Conservation (phyloP, 345 rosid species). For the Acer campestre region DNA sequence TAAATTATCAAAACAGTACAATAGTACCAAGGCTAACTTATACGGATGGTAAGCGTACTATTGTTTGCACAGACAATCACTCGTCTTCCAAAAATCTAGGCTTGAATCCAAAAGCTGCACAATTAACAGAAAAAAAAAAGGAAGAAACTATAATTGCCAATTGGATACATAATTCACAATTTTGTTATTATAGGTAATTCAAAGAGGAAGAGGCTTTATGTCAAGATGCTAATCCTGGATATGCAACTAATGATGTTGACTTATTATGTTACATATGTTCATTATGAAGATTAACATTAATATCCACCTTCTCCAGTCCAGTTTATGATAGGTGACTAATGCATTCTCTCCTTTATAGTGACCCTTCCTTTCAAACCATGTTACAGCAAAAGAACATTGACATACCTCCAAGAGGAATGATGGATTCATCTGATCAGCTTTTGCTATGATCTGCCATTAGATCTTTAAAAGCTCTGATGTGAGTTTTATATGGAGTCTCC, state of each 20-base stretch:
- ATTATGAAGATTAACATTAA: no score
- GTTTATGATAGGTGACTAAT: no score
- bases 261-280: no score
- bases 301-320: no score
- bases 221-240: neutral
- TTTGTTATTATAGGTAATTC: neutral
- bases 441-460: conserved; percentile 1
- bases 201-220: neutral
- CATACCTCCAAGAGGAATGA: no score
- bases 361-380: no score
- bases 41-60: neutral
- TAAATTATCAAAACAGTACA: neutral
- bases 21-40: neutral
- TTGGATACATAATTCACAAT: neutral
- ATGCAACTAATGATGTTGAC: no score
- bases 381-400: no score
- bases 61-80: neutral
- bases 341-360: no score
- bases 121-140: neutral
- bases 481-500: conserved; percentile 20
- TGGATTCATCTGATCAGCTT: neutral
- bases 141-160: neutral
- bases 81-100: neutral
- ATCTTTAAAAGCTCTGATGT: conserved; percentile 18
- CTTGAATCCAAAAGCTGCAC: neutral